Evolutionary conservation across 2,329 filamentous ascomycete species (phyloP), one percentile per base, ranked within the genome.

Genomic region (Exophiala sp.): DNA sequence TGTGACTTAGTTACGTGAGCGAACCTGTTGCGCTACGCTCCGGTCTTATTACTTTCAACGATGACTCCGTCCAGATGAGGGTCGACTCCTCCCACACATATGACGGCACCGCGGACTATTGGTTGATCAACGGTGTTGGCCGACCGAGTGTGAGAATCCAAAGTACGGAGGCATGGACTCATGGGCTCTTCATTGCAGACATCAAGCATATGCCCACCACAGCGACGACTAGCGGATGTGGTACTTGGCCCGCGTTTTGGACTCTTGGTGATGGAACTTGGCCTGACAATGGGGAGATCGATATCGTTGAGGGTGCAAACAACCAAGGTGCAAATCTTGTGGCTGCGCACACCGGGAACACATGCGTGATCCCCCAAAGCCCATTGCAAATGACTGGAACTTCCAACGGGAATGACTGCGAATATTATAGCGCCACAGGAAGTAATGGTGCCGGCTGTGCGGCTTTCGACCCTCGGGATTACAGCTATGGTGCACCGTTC

Each of bases 281-380:
- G 71, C 71, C 71, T 0, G 43, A 59, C 2, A 63, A 67, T 38
- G 72, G 72, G 10, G 72, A 75, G 65, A 75, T 78, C 45, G 75
- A 78, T 59, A 71, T 78, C 45, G 73, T 77, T 55, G 75, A 78
- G 56, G 73, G 71, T 11, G 72, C 77, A 49, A 76, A 77, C 58
- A 53, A 65, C 40, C 64, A 70, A 43, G 58, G 63, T 19, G 63
- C 57, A 43, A 69, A 68, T 41, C 60, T 69, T 16, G 72, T 75
- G 50, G 72, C 73, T 2, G 63, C 76, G 30, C 75, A 78, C 55
- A 77, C 73, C 0, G 64, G 65, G 5, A 63, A 64, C 1, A 68
- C 65, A 3, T 77, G 74, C 59, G 66, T 60, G 11, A 64, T 77
- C 52, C 58, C 59, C 3, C 50, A 57, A 22, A 69, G 70, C 3